A percentile compares a stretch with the other conserved stretches of the same genome.
These are phyloP conservation scores for Hydnomerulius pinastri DNA, from an alignment of 768 basidiomycete species.

Conservation along the genomic window DNA sequence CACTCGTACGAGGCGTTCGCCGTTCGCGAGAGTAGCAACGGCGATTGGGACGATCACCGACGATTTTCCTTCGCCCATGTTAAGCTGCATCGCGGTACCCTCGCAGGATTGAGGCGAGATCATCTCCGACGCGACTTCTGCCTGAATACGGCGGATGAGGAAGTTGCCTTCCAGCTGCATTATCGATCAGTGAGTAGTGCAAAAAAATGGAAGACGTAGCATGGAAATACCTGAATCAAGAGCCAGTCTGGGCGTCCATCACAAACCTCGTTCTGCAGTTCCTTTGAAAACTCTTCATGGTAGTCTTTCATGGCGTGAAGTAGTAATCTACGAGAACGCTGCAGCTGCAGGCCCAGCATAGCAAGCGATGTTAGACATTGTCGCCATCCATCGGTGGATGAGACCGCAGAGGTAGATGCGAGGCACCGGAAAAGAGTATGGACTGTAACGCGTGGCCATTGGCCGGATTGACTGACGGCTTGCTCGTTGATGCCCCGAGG, in stretches of 20 bases:
- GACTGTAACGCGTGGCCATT: slow-evolving; percentile 38
- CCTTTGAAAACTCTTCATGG: slow-evolving; percentile 8
- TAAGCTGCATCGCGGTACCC: slow-evolving; percentile 29
- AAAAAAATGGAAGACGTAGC: background rate
- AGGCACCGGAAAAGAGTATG: slow-evolving; percentile 31
- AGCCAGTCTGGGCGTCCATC: slow-evolving; percentile 8
- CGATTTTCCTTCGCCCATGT: slow-evolving; percentile 38
- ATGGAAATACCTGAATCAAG: slow-evolving; percentile 12
- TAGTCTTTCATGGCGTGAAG: slow-evolving; percentile 10
- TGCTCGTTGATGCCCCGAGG: slow-evolving; percentile 11
- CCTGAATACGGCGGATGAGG: slow-evolving; percentile 23
- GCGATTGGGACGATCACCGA: slow-evolving; percentile 32
- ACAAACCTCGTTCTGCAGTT: slow-evolving; percentile 5
- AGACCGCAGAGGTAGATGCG: slow-evolving; percentile 17
- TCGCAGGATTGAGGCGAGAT: slow-evolving; percentile 18
- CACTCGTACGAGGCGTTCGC: slow-evolving; percentile 26
- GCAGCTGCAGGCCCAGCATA: slow-evolving; percentile 29
- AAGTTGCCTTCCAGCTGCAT: slow-evolving; percentile 28
- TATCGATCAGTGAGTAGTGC: too few species aligned
- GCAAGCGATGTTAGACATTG: slow-evolving; percentile 29
- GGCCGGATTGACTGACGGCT: slow-evolving; percentile 15
- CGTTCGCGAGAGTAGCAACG: slow-evolving; percentile 22
- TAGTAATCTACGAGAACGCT: slow-evolving; percentile 38
- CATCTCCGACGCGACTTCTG: slow-evolving; percentile 27
- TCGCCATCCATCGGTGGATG: slow-evolving; percentile 28